Conservation (phyloP, 2,329 filamentous ascomycete genomes). For the Pseudovirgaria hyperparasitica region DNA sequence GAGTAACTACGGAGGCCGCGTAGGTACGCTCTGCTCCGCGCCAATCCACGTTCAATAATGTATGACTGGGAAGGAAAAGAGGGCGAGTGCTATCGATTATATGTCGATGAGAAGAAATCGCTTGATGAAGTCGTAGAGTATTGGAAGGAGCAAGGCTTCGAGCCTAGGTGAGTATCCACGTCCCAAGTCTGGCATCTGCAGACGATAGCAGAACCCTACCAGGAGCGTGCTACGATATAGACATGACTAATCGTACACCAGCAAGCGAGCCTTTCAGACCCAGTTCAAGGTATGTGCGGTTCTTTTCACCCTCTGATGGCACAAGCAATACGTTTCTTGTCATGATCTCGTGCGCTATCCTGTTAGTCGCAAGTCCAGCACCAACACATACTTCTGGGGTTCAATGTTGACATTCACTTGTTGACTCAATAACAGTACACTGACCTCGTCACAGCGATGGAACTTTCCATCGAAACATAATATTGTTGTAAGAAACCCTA, state of each 20-base stretch:
- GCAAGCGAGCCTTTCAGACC: constrained; percentile 63
- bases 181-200: background rate
- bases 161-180: constrained; percentile 48
- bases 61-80: constrained; percentile 58
- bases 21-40: too few species aligned
- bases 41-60: constrained; percentile 6
- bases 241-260: constrained; percentile 22
- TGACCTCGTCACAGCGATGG: constrained; percentile 47
- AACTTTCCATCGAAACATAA: constrained; percentile 64
- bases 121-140: constrained; percentile 64
- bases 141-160: constrained; percentile 50
- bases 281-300: constrained; percentile 50
- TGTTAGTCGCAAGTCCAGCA: constrained; percentile 1
- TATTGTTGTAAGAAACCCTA: constrained; percentile 55
- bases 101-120: constrained; percentile 61
- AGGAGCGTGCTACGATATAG: too few species aligned
- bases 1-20: too few species aligned
- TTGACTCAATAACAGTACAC: too few species aligned
- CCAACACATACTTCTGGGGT: background rate
- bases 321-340: too few species aligned
- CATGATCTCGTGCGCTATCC: too few species aligned
- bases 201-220: too few species aligned
- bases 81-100: constrained; percentile 55
- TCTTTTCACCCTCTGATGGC: too few species aligned
- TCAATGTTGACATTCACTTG: constrained; percentile 1